Evolutionary conservation across 2,329 filamentous ascomycete genomes (phyloP), one percentile per base, ranked within the genome.

Genomic region (Pezicula carpinea): DNA sequence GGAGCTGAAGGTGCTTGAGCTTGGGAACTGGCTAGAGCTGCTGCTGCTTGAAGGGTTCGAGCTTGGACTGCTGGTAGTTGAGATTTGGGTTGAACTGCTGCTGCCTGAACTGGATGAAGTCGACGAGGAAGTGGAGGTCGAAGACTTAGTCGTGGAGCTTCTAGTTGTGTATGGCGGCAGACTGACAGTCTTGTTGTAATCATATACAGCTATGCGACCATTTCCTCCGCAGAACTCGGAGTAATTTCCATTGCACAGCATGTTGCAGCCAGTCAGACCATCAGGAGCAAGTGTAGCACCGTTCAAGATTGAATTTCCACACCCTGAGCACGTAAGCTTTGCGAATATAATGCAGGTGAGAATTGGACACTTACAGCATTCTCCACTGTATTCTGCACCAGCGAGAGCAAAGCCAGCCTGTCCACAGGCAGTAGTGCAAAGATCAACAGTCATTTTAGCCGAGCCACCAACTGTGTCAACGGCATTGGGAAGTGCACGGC

Each of bases 311-410:
- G 40, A 39, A 43, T 56, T 53, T 7, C 47, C 53, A 33, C 55
- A 58, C 34, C 48, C 50, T 50, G 23, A 6, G 14, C 22, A 21
- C 2, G 39, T 14, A 31, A 13, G 15, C 32, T 22, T 14, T 43
- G 19, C 39, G 48, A 17, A 7, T n/a, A 32, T 11, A 33, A 29
- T 17, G 39, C n/a, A 18, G 31, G 11, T 41, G 15, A 21, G 29
- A 31, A 26, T 22, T 13, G 8, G 17, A 23, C 22, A 40, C 47
- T 46, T 41, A 50, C 47, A 72, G 52, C 66, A 75, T 56, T 75
- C 69, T 10, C 67, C 60, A 29, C 66, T 61, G 48, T 73, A 74
- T 53, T 76, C 71, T 22, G 73, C 54, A 38, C 73, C 73, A 46
- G 64, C 59, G 65, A 74, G 57, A n/a, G 44, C 48, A 50, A 69